These are phyloP conservation scores for Phytophthora sojae DNA, from an alignment of 352 stramenopile species.

Conservation along the genomic window DNA sequence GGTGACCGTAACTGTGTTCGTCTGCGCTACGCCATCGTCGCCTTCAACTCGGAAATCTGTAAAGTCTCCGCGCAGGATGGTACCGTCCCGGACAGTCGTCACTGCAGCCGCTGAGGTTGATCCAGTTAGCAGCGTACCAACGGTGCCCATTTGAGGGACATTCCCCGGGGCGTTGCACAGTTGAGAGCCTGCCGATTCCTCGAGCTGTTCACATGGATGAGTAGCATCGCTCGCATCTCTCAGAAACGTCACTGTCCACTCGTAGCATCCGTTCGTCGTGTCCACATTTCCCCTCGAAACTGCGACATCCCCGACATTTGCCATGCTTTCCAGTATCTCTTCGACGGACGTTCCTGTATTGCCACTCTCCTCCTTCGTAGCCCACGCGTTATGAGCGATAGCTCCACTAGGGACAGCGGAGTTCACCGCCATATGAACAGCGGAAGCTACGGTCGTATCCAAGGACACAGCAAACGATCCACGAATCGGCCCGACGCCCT, in stretches of 20 bases:
- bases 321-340: slow-evolving; percentile 95
- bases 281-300: slow-evolving; percentile 92
- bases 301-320: slow-evolving; percentile 94
- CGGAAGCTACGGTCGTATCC: slow-evolving; percentile 64
- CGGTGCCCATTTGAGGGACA: slow-evolving; percentile 81
- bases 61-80: slow-evolving; percentile 90
- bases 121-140: slow-evolving; percentile 34
- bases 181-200: slow-evolving; percentile 49
- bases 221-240: slow-evolving; percentile 70
- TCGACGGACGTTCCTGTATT: slow-evolving; percentile 93
- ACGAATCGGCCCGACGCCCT: slow-evolving; percentile 85
- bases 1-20: slow-evolving; percentile 31
- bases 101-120: slow-evolving; percentile 42
- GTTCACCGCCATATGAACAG: slow-evolving; percentile 75
- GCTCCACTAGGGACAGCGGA: slow-evolving; percentile 68
- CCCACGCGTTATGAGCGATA: slow-evolving; percentile 93
- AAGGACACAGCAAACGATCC: slow-evolving; percentile 93
- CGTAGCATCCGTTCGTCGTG: slow-evolving; percentile 90
- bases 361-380: slow-evolving; percentile 88
- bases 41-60: slow-evolving; percentile 85
- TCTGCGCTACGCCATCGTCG: slow-evolving; percentile 65
- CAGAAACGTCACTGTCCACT: slow-evolving; percentile 96
- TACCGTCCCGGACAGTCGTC: slow-evolving; percentile 53
- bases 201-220: slow-evolving; percentile 63
- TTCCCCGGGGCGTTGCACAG: slow-evolving; percentile 95